These are phyloP conservation scores for Cryptosporidium xiaoi DNA, from an alignment of 169 alveolate species.

Conservation along the genomic window DNA sequence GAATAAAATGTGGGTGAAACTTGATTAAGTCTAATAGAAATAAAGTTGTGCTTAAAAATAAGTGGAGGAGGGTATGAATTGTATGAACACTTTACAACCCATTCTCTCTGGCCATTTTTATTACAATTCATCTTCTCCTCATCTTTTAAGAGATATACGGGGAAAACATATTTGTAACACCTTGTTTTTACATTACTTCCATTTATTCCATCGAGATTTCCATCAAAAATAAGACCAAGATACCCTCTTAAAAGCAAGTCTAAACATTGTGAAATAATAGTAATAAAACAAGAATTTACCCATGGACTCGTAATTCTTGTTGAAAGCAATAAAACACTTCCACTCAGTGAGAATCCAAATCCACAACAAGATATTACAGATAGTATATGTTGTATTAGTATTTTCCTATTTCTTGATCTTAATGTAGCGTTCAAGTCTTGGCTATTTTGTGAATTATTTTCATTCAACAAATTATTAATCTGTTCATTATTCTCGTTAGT, in stretches of 20 bases:
- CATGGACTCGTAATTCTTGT: conserved; percentile 73
- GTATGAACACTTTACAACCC: conserved; percentile 52
- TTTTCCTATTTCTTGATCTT: conserved; percentile 16
- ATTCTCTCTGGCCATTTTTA: conserved; percentile 60
- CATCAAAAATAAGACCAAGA: conserved; percentile 38
- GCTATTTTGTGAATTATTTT: conserved; percentile 16
- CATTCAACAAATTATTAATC: neutral
- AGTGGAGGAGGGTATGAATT: conserved; percentile 71
- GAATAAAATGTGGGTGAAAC: conserved; percentile 63
- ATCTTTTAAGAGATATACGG: conserved; percentile 48
- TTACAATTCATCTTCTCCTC: conserved; percentile 63
- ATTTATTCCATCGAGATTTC: neutral
- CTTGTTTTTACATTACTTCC: conserved; percentile 13
- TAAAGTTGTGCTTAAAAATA: conserved; percentile 52
- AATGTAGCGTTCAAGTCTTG: neutral
- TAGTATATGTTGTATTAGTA: conserved; percentile 38
- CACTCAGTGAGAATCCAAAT: conserved; percentile 69
- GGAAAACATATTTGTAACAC: conserved; percentile 59
- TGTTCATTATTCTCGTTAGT: neutral
- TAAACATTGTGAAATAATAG: conserved; percentile 52
- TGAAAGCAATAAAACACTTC: conserved; percentile 55
- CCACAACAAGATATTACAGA: conserved; percentile 67
- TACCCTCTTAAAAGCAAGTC: conserved; percentile 64
- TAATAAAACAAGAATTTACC: conserved; percentile 62
- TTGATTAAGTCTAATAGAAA: conserved; percentile 40